Base-by-base conservation (phyloP, 1,139 yeast genomes). In the Suzukiozyma palmioleophila region DNA sequence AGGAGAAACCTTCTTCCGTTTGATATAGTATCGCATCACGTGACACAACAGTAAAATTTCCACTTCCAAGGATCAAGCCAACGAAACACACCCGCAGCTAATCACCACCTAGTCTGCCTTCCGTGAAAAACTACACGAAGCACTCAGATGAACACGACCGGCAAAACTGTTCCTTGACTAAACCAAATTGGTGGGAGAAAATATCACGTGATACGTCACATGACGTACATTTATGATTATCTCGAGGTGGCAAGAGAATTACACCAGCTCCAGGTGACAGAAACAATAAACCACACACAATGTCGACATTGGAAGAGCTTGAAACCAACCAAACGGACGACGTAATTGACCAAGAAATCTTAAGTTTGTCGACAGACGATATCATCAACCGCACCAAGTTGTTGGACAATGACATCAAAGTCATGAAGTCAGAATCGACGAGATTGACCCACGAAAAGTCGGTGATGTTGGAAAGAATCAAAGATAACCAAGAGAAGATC, bases 401-500 rank as follows among this genome's bases (percentile, higher is more conserved):
- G 45, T 74, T 92, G 52, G 97, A 92, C 57, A 92, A 94, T 62
- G 98, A 94, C 60, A 90, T 94, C 63, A 88, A 90, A 61, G 94
- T 94, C 51, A 89, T 94, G 86, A 77, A 88, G 56, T 86, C 96
- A 9, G 98, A 94, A 66, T 75, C 81, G 53, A 95, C 90, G 62
- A 77, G 98, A 57, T 72, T 94, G 48, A 77, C 86, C 39, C 97
- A 92, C 62, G 98, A 94, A 57, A 88, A 87, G 66, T 79, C 87
- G 41, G 87, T 89, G 39, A 92, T 90, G 97, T 67, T 81, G 45
- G 97, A 89, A 52, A 83, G 94, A 61, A 89, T 94, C 64, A 89
- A 90, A 60, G 98, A 92, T 57, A 94, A 94, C 66, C 90, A 84
- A 61, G 97, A 90, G 54, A 94, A 94, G 69, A 92, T 94, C 62